Evolutionary conservation across 2,329 filamentous ascomycete species (phyloP).

Genomic region (Xylariaceae sp.): DNA sequence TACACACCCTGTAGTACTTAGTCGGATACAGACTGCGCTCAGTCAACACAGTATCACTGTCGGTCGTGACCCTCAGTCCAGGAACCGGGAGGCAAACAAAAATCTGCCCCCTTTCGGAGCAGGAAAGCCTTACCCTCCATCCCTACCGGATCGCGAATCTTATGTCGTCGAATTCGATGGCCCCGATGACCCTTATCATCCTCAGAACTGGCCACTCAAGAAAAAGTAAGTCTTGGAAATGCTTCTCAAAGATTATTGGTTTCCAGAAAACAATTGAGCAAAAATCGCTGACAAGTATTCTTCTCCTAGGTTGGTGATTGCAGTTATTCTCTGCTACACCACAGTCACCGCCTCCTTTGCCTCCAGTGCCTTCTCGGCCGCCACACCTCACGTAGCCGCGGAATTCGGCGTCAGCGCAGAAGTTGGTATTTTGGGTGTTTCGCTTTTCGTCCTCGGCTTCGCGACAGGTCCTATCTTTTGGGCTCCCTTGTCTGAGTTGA

Average conservation of each 20-base stretch:
- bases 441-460: constrained; percentile 65
- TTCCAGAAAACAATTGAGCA: too few species aligned
- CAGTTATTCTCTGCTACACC: constrained; percentile 65
- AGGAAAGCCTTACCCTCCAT: constrained; percentile 69
- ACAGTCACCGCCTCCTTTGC: constrained; percentile 68
- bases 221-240: constrained; percentile 60
- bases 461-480: constrained; percentile 60
- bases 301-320: constrained; percentile 50
- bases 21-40: constrained; percentile 64
- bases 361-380: constrained; percentile 68
- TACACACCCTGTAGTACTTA: constrained; percentile 62
- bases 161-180: constrained; percentile 86
- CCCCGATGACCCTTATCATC: constrained; percentile 74
- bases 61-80: constrained; percentile 44
- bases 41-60: constrained; percentile 70
- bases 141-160: constrained; percentile 63
- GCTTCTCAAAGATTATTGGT: too few species aligned
- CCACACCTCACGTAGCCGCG: constrained; percentile 50
- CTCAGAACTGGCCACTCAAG: constrained; percentile 76
- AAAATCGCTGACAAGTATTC: not conserved
- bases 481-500: constrained; percentile 68
- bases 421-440: constrained; percentile 60
- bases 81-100: constrained; percentile 42
- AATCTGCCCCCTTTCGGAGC: constrained; percentile 65
- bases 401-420: constrained; percentile 57